Base-by-base conservation (phyloP, 192 early-diverging fungal species). In the Umbelopsis sp. region DNA sequence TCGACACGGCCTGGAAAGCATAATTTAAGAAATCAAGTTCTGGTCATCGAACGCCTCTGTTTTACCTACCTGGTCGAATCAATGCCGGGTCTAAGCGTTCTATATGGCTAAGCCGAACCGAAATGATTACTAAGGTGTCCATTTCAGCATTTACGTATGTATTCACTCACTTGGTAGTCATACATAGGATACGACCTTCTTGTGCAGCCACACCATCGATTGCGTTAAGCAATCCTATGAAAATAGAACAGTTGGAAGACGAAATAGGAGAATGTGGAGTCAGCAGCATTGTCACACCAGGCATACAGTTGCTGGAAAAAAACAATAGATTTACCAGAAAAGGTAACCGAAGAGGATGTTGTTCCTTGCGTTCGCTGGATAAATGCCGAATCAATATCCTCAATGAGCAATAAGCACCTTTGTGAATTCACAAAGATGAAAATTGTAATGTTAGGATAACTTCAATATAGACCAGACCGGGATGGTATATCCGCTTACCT, bases 331-430 rank as follows among this genome's bases (percentile, higher is more conserved):
- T 53, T 74, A 59, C 71, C 77, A 26, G 77, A 79, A 65, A 79
- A 79, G 24, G 73, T 74, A 36, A 79, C 53, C 2, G 71, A 71
- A 10, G 67, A 43, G 12, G 68, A 69, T 26, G 73, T 78, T 70
- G 82, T 74, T 50, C 74, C 76, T 21, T 76, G 73, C 10, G 78
- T 77, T 20, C 89, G 68, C 29, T 86, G 83, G 6, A 87, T 73
- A 80, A 93, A 92, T 5, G 91, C 91, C 2, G 89, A 88, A 66
- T 93, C 91, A 10, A 93, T 84, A 68, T 93, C 91, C 72, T 93
- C 90, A 62, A 93, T 80, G 32, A 93, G 49, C 17, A 93, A 68
- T 45, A 93, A 79, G 65, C 88, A 89, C 32, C 89, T 81, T 36
- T 17, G 3, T 7, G 25, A 32, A 29, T 14, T n/a, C 20, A 11